Evolutionary conservation across 2,329 filamentous ascomycete genomes (phyloP), one percentile per base, ranked within the genome.

Genomic region (Penicillium concentricum): DNA sequence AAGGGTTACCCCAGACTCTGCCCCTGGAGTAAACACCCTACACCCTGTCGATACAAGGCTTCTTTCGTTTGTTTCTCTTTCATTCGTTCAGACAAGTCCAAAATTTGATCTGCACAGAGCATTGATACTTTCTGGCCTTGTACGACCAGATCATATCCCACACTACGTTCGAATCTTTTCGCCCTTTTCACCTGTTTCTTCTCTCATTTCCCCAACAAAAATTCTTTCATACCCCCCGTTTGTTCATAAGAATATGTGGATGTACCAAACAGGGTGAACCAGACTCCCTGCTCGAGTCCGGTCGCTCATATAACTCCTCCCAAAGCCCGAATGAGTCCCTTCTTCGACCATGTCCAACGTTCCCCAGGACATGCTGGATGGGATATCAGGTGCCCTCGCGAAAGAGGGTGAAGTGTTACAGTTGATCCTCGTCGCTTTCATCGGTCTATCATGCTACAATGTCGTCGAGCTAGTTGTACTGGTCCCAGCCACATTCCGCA

Each of bases 391-490:
- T 9, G 57, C 61, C n/a, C 63, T 73, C 7, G 67, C 66, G 5
- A 54, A 60, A 37, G 60, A 65, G 32, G 58, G 58, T 35, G 55
- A 63, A 12, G 51, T 58, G 3, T 56, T 70, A 13, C 63, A 67
- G 49, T 63, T 68, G 53, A 61, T 60, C 2, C 57, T 73, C 2
- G 50, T 72, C 16, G 64, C 68, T 18, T 74, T 75, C 55, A 70
- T 73, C 57, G 62, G 68, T 20, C 71, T 84, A 8, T 69, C 76
- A 30, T 71, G 69, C 24, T 78, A 77, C 62, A 79, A 89, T 15
- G 81, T 81, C 2, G 45, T 74, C 54, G 77, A 78, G 59, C 65
- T 79, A 10, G 65, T 73, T n/a, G 54, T 78, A 10, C 67, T 74
- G 38, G 69, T 76, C n/a, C 69, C 75, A 13, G 64, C 66, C 4